Base-by-base conservation (phyloP, 306 rosid species). In the Potentilla sterilis region DNA sequence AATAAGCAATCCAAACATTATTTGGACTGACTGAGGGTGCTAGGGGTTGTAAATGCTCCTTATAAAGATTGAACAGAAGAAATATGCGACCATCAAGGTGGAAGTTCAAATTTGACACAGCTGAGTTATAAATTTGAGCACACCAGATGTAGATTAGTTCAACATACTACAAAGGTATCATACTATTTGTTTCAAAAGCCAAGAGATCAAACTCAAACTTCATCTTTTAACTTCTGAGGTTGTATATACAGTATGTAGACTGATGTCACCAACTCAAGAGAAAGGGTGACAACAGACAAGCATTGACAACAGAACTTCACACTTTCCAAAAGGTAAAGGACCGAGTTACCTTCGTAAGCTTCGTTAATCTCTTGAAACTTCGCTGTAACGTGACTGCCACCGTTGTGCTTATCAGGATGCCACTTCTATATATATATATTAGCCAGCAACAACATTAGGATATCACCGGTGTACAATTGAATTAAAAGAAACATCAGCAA, bases 341-440 rank as follows among this genome's bases (percentile, higher is more conserved):
- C 7, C 19, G 62, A 73, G 61, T 79, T 85, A 90, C 96, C 96
- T 83, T 48, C 81, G 81, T 90, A 90, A 68, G 96, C 96, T 80
- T 90, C 88, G 40, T 85, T 88, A 49, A 90, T 88, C 88, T 88
- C 91, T 82, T 90, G 96, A 81, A 90, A 90, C 81, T 88, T 90
- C 74, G 86, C 81, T 42, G 96, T 88, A 80, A 72, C 87, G 43
- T 74, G 77, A 75, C 41, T 49, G 61, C 87, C 91, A 85, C 84
- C 91, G 37, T 78, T 81, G 71, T 90, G 91, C 82, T 90, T 90
- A 85, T 90, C 92, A 57, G 96, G 96, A 85, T 90, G 96, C 96
- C 96, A 90, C 77, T 86, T 90, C 96, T 90, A 41, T 11, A 62
- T n/a, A 48, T n/a, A 48, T 6, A 82, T 44, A 80, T 54, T 62